Evolutionary conservation across 192 early-diverging fungal genomes (phyloP), one percentile per base, ranked within the genome.

Genomic region (Coemansia sp.): DNA sequence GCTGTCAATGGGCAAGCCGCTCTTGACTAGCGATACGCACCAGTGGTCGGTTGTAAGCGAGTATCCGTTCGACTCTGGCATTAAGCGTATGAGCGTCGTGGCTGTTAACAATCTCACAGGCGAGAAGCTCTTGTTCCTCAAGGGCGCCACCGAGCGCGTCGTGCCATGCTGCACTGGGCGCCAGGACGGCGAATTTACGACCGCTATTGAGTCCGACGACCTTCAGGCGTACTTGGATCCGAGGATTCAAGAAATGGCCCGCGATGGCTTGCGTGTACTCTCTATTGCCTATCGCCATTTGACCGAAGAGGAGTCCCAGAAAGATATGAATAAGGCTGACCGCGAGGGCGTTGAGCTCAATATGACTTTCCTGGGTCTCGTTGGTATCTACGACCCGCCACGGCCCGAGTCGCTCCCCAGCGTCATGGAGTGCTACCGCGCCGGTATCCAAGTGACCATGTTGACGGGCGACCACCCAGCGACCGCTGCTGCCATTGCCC

Each of bases 361-460:
- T 51, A 88, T 97, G 78, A 82, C 83, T 8, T 97, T 95, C 75
- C 70, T 96, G 20, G 96, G 96, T 7, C 85, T 98, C 36, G 93
- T 95, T 73, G 96, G 95, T 42, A 89, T 98, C 57, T 95, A 96
- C 73, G 97, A 97, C 71, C 97, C 97, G 29, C 94, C 97, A 46
- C 89, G 91, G 9, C 78, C 86, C 15, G 90, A 91, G 75, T 91
- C 90, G 4, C 70, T 85, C 34, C 86, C 80, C 16, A 89, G 90
- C 47, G 90, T 91, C 22, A 71, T 87, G 68, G 88, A 88, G 65
- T 97, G 97, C 71, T 92, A 95, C 65, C 74, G 84, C n/a, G 96
- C 97, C 13, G 97, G 97, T 36, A 96, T 98, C 76, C 88, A 89
- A 49, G 97, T 98, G 43, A 91, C 95, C 55, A 98, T 98, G 96